phyloP scores from a whole-genome alignment of 371 early-diverging fungal genomes.

The Mortierella polycephala region DNA sequence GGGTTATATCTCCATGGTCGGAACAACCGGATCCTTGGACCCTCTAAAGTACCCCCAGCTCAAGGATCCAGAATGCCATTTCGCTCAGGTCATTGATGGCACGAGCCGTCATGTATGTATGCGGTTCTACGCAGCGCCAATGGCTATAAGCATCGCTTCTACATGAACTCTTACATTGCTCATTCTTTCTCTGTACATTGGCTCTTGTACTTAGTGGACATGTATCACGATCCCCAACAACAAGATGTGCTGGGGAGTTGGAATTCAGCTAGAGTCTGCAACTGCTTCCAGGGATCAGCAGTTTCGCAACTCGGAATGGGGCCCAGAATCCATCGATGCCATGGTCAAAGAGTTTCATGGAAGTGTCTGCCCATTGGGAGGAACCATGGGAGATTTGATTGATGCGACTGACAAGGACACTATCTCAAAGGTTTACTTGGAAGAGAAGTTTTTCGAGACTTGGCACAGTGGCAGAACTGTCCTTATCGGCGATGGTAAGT shows the following conservation, averaged over 20 bases:
- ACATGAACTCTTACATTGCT: background rate
- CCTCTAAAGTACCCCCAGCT: constrained; percentile 2
- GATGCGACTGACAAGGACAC: constrained; percentile 17
- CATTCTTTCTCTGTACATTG: background rate
- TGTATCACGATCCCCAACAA: background rate
- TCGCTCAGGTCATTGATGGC: background rate
- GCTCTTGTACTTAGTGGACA: background rate
- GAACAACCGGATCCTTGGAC: constrained; percentile 1
- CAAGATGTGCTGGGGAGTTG: constrained; percentile 8
- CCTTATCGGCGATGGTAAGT: constrained; percentile 34
- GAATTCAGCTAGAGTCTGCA: background rate
- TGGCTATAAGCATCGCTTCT: too few relatives aligned
- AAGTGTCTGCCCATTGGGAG: background rate
- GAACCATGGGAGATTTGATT: constrained; percentile 21
- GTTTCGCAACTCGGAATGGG: constrained; percentile 22
- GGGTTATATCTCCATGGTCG: constrained; percentile 6
- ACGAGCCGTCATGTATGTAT: too few relatives aligned
- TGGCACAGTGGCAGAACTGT: constrained; percentile 29
- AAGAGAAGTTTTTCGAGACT: constrained; percentile 36
- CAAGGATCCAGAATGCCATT: background rate
- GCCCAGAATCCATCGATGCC: background rate
- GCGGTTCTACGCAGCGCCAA: too few relatives aligned
- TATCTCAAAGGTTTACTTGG: constrained; percentile 29
- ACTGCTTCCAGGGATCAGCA: background rate
- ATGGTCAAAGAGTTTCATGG: constrained; percentile 9